These are phyloP conservation scores for Fraxinus ornus DNA, from an alignment of 305 asterid genomes.

Conservation along the genomic window DNA sequence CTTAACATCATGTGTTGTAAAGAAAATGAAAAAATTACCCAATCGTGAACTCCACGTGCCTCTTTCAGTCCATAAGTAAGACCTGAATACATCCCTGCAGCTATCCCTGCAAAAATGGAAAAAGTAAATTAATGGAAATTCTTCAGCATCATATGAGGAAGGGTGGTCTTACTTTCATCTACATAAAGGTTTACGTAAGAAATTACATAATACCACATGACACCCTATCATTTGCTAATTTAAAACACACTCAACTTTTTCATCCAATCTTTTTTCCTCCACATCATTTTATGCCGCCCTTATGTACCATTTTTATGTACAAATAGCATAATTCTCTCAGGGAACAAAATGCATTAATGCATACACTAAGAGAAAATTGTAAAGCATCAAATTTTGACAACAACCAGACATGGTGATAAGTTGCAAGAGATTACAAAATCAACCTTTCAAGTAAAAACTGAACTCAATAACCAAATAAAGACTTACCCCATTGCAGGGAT, in stretches of 20 bases:
- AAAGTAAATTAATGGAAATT: background rate
- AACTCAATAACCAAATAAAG: background rate
- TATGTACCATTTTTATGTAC: background rate
- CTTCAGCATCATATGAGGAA: background rate
- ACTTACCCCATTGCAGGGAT: constrained; percentile 85
- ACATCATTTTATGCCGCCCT: background rate
- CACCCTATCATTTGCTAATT: background rate
- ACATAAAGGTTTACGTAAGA: too few relatives aligned
- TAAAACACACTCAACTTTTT: too few relatives aligned
- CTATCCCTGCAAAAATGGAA: constrained; percentile 51
- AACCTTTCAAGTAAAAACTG: background rate
- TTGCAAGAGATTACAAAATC: background rate
- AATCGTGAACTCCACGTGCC: constrained; percentile 84
- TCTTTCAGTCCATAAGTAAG: constrained; percentile 87
- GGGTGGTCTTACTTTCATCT: background rate
- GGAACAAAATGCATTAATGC: background rate
- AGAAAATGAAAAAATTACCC: constrained; percentile 43
- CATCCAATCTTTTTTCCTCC: background rate
- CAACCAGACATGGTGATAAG: background rate
- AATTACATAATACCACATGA: background rate
- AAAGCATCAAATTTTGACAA: background rate
- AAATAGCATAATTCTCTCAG: background rate
- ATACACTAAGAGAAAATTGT: background rate
- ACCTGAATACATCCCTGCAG: constrained; percentile 94
- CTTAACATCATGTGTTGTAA: background rate